These are phyloP conservation scores for Ophiocordyceps camponoti-leonardi DNA, from an alignment of 2,329 filamentous ascomycete genomes.

Conservation along the genomic window DNA sequence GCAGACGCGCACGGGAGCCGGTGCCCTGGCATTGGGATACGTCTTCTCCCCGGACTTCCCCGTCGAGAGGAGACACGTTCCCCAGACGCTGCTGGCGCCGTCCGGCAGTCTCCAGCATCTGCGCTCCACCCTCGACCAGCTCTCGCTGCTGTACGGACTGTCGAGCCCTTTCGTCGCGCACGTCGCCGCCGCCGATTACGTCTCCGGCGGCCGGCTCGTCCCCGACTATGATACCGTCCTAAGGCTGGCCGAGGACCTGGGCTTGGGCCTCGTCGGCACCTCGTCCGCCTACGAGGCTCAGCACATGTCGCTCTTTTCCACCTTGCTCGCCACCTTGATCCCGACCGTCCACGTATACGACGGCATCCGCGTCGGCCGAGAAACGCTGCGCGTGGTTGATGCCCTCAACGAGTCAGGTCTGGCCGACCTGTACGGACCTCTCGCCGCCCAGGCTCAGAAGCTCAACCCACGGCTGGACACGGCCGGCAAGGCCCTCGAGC, in stretches of 20 bases:
- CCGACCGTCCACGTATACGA: conserved; percentile 85
- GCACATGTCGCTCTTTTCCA: conserved; percentile 86
- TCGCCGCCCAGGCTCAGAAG: conserved; percentile 42
- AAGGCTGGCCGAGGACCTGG: conserved; percentile 73
- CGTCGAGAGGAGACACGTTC: conserved; percentile 73
- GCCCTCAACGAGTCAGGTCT: conserved; percentile 58
- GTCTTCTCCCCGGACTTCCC: conserved; percentile 97
- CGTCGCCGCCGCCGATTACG: conserved; percentile 80
- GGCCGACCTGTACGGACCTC: conserved; percentile 48
- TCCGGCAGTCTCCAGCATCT: conserved; percentile 68
- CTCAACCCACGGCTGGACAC: conserved; percentile 54
- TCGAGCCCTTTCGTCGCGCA: conserved; percentile 89
- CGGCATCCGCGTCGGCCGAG: conserved; percentile 64
- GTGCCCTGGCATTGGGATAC: conserved; percentile 83
- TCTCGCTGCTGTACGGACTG: conserved; percentile 78
- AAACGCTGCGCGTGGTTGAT: conserved; percentile 69
- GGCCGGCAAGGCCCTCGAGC: conserved; percentile 52
- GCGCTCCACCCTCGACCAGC: conserved; percentile 73
- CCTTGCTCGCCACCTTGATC: conserved; percentile 57
- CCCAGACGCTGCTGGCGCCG: conserved; percentile 78
- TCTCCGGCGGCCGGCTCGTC: conserved; percentile 50
- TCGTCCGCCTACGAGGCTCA: conserved; percentile 80
- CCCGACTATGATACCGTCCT: conserved; percentile 75
- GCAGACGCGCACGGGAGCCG: conserved; percentile 78
- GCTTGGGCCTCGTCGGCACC: conserved; percentile 71